Evolutionary conservation across 2,329 filamentous ascomycete genomes (phyloP), one percentile per base, ranked within the genome.

Genomic region (Albifimbria verrucaria): DNA sequence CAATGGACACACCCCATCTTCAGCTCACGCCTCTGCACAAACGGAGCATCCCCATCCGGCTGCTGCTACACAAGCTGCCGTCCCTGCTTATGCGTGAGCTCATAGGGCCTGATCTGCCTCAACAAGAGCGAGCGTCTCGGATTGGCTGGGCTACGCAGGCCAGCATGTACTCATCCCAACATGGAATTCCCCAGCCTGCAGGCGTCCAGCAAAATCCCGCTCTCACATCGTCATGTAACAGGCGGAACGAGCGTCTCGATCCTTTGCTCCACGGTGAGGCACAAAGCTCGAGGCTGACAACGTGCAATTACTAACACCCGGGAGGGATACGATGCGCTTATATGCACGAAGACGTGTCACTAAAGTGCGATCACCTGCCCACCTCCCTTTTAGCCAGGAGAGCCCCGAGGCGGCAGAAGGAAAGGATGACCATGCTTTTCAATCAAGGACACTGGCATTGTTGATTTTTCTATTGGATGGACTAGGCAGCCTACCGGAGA

Each of bases 401-500:
- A 7, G 26, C 26, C 15, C 9, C 26, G 7, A 32, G 7, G 26
- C 26, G 26, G 7, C 26, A 9, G 15, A 32, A 32, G 26, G 9
- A 32, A 9, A 32, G 26, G 26, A n/a, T n/a, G n/a, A n/a, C n/a
- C n/a, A n/a, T n/a, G n/a, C n/a, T n/a, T n/a, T n/a, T n/a, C 36
- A 7, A 42, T 42, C 42, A 45, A 45, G 21, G 15, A 39, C 15
- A 39, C 32, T 12, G 32, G 11, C 32, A 39, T 39, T 39, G 32
- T 39, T 39, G 11, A 39, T 17, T 6, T 39, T 39, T 39, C 32
- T n/a, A 39, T 39, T 39, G 32, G 4, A 39, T 15, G 7, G 42
- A n/a, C 18, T 23, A 44, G 15, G 20, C 23, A 17, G 32, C 2
- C 76, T 78, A 96, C 71, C 85, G 80, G 68, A 97, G 72, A 68